Conservation (phyloP, 1,139 yeast species). For the Eremothecium sinecaudum region DNA sequence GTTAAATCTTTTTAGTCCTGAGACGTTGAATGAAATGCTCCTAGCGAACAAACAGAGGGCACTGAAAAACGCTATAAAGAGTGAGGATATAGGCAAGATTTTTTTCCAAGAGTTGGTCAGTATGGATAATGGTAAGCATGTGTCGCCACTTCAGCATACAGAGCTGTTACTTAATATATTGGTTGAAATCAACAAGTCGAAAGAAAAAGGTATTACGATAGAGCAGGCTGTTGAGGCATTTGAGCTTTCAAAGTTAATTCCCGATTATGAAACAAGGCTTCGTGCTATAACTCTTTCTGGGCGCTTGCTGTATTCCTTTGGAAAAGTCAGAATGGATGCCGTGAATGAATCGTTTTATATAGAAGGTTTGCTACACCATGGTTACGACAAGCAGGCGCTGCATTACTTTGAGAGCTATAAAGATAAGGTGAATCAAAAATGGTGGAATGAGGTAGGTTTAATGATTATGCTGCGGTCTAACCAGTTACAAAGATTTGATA, state of each 20-base stretch:
- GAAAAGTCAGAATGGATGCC: slow-evolving; percentile 29
- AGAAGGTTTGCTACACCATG: slow-evolving; percentile 27
- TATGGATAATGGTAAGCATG: neutral
- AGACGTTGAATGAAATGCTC: slow-evolving; percentile 5
- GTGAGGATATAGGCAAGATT: neutral
- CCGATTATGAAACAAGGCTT: slow-evolving; percentile 12
- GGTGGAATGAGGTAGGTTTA: slow-evolving; percentile 35
- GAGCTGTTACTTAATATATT: slow-evolving; percentile 14
- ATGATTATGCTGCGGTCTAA: slow-evolving; percentile 27
- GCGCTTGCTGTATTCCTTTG: slow-evolving; percentile 20
- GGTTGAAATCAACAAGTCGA: slow-evolving; percentile 12
- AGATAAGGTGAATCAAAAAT: slow-evolving; percentile 27
- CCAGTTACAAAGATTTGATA: slow-evolving; percentile 28
- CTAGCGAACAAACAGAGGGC: slow-evolving; percentile 5
- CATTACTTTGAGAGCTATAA: slow-evolving; percentile 22
- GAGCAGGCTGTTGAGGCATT: slow-evolving; percentile 23
- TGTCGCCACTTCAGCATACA: slow-evolving; percentile 12
- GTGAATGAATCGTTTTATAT: slow-evolving; percentile 30
- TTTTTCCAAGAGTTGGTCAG: neutral
- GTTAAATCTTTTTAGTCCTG: slow-evolving; percentile 13
- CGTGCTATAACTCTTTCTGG: slow-evolving; percentile 24
- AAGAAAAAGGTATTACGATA: slow-evolving; percentile 12
- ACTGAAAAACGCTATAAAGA: slow-evolving; percentile 1
- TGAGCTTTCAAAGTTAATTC: slow-evolving; percentile 23
- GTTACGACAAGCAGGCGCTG: slow-evolving; percentile 25